Evolutionary conservation across 176 grass and related monocot genomes (phyloP), one percentile per base, ranked within the genome.

Genomic region (Avena sativa): DNA sequence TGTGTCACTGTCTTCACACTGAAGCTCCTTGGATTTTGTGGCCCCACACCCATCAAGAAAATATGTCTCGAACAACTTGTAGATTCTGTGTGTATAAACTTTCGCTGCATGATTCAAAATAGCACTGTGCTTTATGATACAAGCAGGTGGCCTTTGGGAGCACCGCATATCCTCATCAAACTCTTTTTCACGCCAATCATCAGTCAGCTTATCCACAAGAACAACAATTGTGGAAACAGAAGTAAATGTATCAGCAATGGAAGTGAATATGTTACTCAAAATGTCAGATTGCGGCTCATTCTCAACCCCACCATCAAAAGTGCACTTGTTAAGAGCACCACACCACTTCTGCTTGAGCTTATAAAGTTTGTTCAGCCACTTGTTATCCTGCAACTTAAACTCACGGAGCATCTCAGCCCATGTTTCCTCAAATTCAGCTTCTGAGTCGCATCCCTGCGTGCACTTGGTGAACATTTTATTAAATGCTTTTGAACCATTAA

Each of bases 301-400:
- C 78, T 96, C 89, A 0, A 96, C 85, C 72, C 92, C 92, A 76
- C 87, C 94, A 86, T 93, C 89, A 86, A 93, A 96, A 79, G 56
- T 87, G 87, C 79, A 61, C 49, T 88, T 96, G 91, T 93, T 92
- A 67, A 93, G 79, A 89, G 92, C 92, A 48, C 84, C 89, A 43
- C 85, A 96, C 94, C 94, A 96, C 76, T 93, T 93, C 81, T 79
- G 64, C 53, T 89, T 90, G 83, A 93, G 73, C 71, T 93, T 93
- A 67, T 96, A 93, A 81, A 96, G 69, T 60, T 92, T 96, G 50
- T 90, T 92, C 78, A 96, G 91, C 94, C 94, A 96, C 80, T 93
- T 92, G 61, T 96, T 91, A 80, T 96, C 89, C 81, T 93, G 87
- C 77, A 96, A 34, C 82, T 93, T 93, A 74, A 93, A 96, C 38